Conservation (phyloP, 1,139 yeast genomes). For the Scheffersomyces parashehatae region DNA sequence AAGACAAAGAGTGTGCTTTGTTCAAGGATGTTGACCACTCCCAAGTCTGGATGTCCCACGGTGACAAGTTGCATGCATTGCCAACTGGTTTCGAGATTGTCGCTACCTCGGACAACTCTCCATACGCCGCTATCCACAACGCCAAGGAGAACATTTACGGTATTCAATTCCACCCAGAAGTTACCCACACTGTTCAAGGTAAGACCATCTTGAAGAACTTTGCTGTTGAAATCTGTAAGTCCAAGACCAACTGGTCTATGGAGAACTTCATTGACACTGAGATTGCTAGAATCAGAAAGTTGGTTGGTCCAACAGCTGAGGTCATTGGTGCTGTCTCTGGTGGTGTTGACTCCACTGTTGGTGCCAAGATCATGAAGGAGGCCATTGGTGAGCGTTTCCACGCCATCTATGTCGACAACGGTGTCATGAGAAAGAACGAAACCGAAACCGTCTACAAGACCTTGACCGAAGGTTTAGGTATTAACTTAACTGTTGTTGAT, state of each 20-base stretch:
- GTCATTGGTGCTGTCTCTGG: conserved; percentile 99
- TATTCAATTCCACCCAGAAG: conserved; percentile 99
- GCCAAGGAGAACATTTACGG: conserved; percentile 77
- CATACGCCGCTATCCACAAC: conserved; percentile 90
- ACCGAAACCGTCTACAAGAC: conserved; percentile 86
- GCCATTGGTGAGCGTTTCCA: conserved; percentile 99
- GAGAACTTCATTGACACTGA: conserved; percentile 96
- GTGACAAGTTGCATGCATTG: conserved; percentile 88
- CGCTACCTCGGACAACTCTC: conserved; percentile 92
- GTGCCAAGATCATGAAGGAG: conserved; percentile 96
- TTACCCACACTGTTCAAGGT: conserved; percentile 93
- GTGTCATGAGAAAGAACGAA: conserved; percentile 95
- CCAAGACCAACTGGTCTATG: conserved; percentile 94
- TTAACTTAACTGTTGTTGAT: conserved; percentile 90
- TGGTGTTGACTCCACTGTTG: conserved; percentile 99
- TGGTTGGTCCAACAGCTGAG: conserved; percentile 97
- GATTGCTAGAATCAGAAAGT: conserved; percentile 82
- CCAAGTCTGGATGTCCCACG: conserved; percentile 99
- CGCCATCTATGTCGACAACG: conserved; percentile 96
- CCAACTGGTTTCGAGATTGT: conserved; percentile 89
- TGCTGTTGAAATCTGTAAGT: conserved; percentile 87
- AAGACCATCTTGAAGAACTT: conserved; percentile 83
- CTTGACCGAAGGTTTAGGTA: conserved; percentile 88
- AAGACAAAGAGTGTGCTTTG: conserved; percentile 66
- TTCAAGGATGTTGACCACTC: conserved; percentile 90